Evolutionary conservation across 2,329 filamentous ascomycete species (phyloP), one percentile per base, ranked within the genome.

Genomic region (Rutstroemia sydowiana): DNA sequence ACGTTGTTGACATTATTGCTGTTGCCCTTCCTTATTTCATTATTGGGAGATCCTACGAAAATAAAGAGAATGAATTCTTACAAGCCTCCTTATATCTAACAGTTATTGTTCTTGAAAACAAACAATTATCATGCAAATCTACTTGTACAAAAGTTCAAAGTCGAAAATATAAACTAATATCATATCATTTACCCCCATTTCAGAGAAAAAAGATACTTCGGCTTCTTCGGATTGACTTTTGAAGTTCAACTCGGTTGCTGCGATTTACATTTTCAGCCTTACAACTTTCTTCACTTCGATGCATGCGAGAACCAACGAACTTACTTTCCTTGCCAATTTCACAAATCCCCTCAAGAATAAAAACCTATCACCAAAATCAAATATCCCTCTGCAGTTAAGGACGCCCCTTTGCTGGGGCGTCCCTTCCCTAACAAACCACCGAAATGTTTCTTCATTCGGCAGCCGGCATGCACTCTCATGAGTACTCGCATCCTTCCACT

Each of bases 401-500:
- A 46, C 48, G 48, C 45, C 48, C 48, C 48, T 14, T 46, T 31
- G 4, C 42, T 51, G 48, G 48, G 48, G 36, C 48, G 48, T 51
- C 48, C 48, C 48, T 51, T 51, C 48, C 16, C n/a, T 31, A 14
- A 42, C 21, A 42, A 42, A 7, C 39, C 42, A 32, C 32, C 54
- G 63, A 40, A 42, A 67, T 67, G 65, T 61, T 66, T 42, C 44
- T 66, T 28, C 61, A 65, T 48, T 62, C 59, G 6, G 64, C 59
- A 36, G 58, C 61, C 37, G 56, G 53, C 30, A 56, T 63, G 34
- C 65, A 65, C 43, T 53, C 54, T 5, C 63, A 65, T 56, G 64
- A 65, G 47, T 66, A 56, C 51, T 59, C 53, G 10, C 40, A 32
- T 37, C 56, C 51, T 43, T 47, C 48, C 49, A 52, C 57, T 21